Evolutionary conservation across 306 rosid genomes (phyloP), one percentile per base, ranked within the genome.

Genomic region (Vigna trinervia): DNA sequence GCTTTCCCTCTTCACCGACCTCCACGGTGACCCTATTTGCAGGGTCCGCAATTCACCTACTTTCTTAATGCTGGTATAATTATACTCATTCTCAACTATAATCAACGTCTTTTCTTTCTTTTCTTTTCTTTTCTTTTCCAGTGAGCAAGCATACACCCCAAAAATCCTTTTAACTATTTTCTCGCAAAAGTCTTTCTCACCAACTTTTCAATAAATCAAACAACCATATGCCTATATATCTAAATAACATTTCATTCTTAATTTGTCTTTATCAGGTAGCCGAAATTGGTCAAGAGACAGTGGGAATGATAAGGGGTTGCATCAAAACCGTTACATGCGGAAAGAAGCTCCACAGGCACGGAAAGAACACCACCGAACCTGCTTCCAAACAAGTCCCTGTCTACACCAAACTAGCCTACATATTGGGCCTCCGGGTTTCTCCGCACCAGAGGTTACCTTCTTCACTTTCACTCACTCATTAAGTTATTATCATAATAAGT

Each of bases 321-420:
- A 89, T 92, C 87, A 92, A 95, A 82, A 95, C 93, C 61, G 99
- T 92, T 85, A 88, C 99, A 7, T 95, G 98, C 58, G 97, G 98
- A 12, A 86, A 83, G n/a, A 92, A 86, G 19, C 80, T 73, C 56
- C 43, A 89, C 19, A 84, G 97, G 50, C 78, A 48, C 19, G 77
- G 78, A 0, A 89, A 85, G 14, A 77, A 62, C 17, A 61, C 9
- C 32, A 22, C 68, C 69, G 84, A 86, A 57, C 84, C 79, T 45
- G 50, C 5, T 45, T 45, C 50, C 13, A 45, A 45, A 12, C 50
- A 45, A 6, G 77, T 90, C 64, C 97, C 99, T 7, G 82, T 95
- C 0, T 89, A 73, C 75, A 88, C 97, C 17, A 95, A 90, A 68
- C 81, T 92, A 19, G 97, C 97, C 14, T 95, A 95, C 78, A 78